Evolutionary conservation across 2,329 filamentous ascomycete species (phyloP), one percentile per base, ranked within the genome.

Genomic region (Ophiostoma sp.): DNA sequence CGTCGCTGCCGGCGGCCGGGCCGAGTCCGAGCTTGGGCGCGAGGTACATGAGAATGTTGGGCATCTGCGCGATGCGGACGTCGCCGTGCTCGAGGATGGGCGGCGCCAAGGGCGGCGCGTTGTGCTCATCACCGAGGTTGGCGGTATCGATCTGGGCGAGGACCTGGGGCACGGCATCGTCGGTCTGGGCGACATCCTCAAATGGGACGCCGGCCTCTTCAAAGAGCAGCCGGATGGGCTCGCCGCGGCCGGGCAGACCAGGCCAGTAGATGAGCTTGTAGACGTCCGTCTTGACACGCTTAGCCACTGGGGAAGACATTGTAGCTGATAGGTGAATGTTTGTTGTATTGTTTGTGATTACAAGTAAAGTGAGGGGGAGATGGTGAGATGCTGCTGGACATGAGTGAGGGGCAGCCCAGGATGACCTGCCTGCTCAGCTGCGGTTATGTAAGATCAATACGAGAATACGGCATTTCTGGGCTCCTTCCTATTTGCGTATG

Each of bases 241-340:
- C 91, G 72, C 88, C 91, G 67, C 91, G 89, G 57, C 91, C 91
- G 44, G 91, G 91, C 35, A 92, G 80, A 23, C 78, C 79, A 23
- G 89, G 89, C 86, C 89, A 91, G 83, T 93, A 93, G 76, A 91
- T 82, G 71, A 91, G 84, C 73, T 89, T 82, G 77, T 90, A 91
- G 0, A 67, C 31, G 69, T 79, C 77, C 67, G 83, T 81, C 57
- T 64, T 20, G 31, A 33, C 20, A 66, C 78, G 79, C 73, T 81
- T 81, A 41, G 76, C 36, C 4, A 68, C 36, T 20, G 67, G 67
- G 6, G 20, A 20, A 4, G 60, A 36, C 31, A n/a, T 64, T n/a
- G 17, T 35, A 31, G 27, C 27, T 1, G 57, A 15, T 27, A 6
- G 17, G 17, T 48, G 15, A 20, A 15, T 5, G 41, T 44, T 1